Conservation (phyloP, 768 basidiomycete species). For the Podaxis sp. region DNA sequence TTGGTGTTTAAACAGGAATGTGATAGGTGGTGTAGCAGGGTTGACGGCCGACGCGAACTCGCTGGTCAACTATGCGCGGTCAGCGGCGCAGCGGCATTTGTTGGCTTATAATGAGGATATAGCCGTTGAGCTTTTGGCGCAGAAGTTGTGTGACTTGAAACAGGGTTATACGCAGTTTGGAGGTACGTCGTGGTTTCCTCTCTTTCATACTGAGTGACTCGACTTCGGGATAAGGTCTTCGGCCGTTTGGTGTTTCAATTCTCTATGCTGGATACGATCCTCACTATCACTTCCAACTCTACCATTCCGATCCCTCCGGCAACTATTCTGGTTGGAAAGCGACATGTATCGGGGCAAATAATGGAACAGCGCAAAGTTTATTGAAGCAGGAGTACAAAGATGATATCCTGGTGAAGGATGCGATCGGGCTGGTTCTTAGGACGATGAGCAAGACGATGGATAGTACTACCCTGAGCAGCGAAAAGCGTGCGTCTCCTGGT, state of each 20-base stretch:
- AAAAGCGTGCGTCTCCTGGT: slow-evolving; percentile 70
- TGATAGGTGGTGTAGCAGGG: slow-evolving; percentile 93
- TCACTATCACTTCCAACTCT: slow-evolving; percentile 94
- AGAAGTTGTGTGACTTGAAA: slow-evolving; percentile 94
- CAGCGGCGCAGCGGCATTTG: slow-evolving; percentile 87
- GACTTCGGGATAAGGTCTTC: slow-evolving; percentile 61
- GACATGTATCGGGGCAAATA: slow-evolving; percentile 98
- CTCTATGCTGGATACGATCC: slow-evolving; percentile 97
- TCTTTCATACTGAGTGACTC: background rate
- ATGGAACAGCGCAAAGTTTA: slow-evolving; percentile 90
- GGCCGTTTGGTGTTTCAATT: slow-evolving; percentile 96
- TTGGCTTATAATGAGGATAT: slow-evolving; percentile 95
- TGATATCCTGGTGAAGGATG: slow-evolving; percentile 86
- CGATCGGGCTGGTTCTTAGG: slow-evolving; percentile 86
- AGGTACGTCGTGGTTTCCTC: slow-evolving; percentile 45
- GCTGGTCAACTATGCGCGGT: slow-evolving; percentile 90
- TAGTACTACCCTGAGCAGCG: slow-evolving; percentile 92
- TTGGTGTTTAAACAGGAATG: slow-evolving; percentile 58
- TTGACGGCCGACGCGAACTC: slow-evolving; percentile 98
- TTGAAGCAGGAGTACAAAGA: slow-evolving; percentile 99
- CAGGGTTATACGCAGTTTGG: slow-evolving; percentile 98
- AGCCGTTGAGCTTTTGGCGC: slow-evolving; percentile 93
- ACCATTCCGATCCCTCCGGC: slow-evolving; percentile 97
- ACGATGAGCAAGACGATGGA: slow-evolving; percentile 99
- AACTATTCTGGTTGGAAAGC: slow-evolving; percentile 99